phyloP scores from a whole-genome alignment of 2,329 filamentous ascomycete genomes.

The Diaporthe sp. region DNA sequence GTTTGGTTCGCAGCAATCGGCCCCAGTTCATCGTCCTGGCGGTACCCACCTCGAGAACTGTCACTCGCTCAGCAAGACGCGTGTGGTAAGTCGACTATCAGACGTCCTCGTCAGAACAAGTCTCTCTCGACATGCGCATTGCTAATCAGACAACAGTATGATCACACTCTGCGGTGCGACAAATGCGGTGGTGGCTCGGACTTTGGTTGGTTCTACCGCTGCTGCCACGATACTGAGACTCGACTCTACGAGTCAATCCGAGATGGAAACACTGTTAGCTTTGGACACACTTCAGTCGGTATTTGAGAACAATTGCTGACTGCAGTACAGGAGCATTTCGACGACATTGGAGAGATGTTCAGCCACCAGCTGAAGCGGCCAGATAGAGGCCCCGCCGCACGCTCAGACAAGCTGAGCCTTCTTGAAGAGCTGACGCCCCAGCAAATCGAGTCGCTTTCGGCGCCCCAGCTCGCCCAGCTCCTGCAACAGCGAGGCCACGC shows the following conservation, averaged over 20 bases:
- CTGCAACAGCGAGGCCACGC: constrained; percentile 63
- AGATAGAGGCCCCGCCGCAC: constrained; percentile 56
- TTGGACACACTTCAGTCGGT: constrained; percentile 32
- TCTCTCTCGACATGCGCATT: constrained; percentile 48
- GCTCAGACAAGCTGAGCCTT: constrained; percentile 60
- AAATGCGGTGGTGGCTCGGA: constrained; percentile 68
- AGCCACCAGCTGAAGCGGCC: constrained; percentile 52
- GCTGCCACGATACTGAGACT: constrained; percentile 73
- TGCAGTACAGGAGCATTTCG: constrained; percentile 48
- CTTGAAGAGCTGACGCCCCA: constrained; percentile 60
- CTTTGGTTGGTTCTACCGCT: constrained; percentile 82
- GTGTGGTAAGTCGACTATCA: constrained; percentile 33
- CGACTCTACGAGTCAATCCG: constrained; percentile 54
- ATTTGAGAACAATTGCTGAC: constrained; percentile 45
- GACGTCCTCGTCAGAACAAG: background rate
- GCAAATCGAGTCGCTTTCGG: constrained; percentile 60
- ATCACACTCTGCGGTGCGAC: constrained; percentile 65
- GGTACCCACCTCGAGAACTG: constrained; percentile 35
- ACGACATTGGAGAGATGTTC: constrained; percentile 53
- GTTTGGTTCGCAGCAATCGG: background rate
- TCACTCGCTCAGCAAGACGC: constrained; percentile 36
- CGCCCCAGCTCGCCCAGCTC: constrained; percentile 62
- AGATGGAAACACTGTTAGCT: constrained; percentile 39
- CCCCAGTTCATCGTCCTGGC: background rate
- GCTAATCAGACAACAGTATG: constrained; percentile 77